Evolutionary conservation across 805 yeast genomes (phyloP).

Genomic region (Candida xiaguanensis): DNA sequence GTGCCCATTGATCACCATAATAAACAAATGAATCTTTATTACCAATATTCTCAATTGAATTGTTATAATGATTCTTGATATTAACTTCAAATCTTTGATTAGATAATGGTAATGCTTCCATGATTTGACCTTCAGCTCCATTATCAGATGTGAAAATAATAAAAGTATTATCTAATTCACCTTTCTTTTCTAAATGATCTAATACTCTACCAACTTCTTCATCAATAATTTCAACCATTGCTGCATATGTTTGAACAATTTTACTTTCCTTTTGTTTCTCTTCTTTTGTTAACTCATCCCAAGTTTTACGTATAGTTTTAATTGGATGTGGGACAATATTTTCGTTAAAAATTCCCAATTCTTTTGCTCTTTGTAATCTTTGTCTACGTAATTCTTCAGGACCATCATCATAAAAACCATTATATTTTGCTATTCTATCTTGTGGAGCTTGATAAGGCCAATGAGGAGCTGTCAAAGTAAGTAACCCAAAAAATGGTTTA

Average conservation of each 20-base stretch:
- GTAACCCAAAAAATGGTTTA: conserved; percentile 51
- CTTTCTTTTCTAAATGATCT: conserved; percentile 35
- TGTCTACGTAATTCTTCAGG: conserved; percentile 40
- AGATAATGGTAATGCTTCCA: conserved; percentile 51
- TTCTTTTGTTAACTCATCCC: conserved; percentile 40
- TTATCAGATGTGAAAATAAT: conserved; percentile 61
- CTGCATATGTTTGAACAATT: conserved; percentile 59
- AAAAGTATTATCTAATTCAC: conserved; percentile 51
- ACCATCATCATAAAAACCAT: conserved; percentile 46
- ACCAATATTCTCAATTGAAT: conserved; percentile 46
- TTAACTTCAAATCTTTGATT: conserved; percentile 20
- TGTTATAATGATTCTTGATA: conserved; percentile 37
- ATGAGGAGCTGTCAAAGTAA: conserved; percentile 63
- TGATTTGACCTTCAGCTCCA: conserved; percentile 60
- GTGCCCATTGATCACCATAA: conserved; percentile 60
- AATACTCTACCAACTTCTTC: conserved; percentile 48
- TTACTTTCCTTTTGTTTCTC: conserved; percentile 36
- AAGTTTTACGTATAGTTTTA: conserved; percentile 39
- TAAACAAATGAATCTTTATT: conserved; percentile 44
- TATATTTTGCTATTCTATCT: conserved; percentile 44
- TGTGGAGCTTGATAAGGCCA: conserved; percentile 65
- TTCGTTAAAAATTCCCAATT: conserved; percentile 45
- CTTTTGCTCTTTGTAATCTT: conserved; percentile 37
- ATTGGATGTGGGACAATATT: conserved; percentile 43
- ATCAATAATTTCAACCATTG: conserved; percentile 58